Base-by-base conservation (phyloP, 75 land plant genomes). In the Selaginella tamariscina region DNA sequence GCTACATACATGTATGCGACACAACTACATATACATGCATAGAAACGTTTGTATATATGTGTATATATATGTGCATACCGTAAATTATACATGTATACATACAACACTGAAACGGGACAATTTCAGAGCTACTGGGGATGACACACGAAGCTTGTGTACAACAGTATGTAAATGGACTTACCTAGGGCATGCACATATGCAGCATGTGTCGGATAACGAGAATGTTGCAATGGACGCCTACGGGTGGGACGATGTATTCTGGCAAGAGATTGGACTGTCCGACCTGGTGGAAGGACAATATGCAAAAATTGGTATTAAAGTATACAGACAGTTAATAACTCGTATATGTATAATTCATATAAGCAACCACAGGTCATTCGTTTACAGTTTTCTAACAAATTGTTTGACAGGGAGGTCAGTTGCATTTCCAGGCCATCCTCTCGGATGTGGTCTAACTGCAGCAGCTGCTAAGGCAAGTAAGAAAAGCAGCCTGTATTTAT, bases 241-340 rank as follows among this genome's bases (percentile, higher is more conserved):
- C 81, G 98, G 98, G 66, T 93, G 98, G 98, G 95, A 93, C 83
- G 98, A 93, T 73, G 80, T 80, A n/a, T 93, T 93, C 71, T 93
- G 96, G 98, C 84, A 89, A 72, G 98, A 93, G 71, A 83, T 93
- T 75, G 98, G 98, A 1, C 80, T 93, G 32, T 89, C 82, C 30
- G 98, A 93, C 69, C 98, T 93, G 73, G 82, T 89, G 27, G 98
- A 93, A 74, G 86, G 90, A n/a, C 81, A 82, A 73, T 88, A 93
- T 85, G 81, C 96, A 11, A 93, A 91, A 75, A 93, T 93, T 64
- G 97, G 97, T 91, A 84, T 62, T 67, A 5, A 39, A 39, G 49
- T 39, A 39, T n/a, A n/a, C n/a, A n/a, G 33, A 56, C 30, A 29
- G 30, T 63, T 49, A 11, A 49, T 11, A 11, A 49, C 54, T 49